Base-by-base conservation (phyloP, 2,329 filamentous ascomycete genomes). In the Colletotrichum navitas region DNA sequence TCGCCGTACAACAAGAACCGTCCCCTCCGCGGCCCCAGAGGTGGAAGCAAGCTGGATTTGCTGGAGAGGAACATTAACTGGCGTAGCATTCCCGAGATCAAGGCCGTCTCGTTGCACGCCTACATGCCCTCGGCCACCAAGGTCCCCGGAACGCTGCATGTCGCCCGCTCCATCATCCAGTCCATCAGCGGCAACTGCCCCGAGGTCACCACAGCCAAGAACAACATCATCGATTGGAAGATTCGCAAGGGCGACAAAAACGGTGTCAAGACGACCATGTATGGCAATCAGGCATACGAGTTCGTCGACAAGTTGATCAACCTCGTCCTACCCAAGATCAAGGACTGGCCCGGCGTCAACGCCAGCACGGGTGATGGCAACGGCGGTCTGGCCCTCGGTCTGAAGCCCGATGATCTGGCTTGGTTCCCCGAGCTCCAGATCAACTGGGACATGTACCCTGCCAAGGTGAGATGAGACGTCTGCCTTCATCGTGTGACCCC, bases 1-100 rank as follows among this genome's bases (percentile, higher is more conserved):
- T 97, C 94, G 10, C 96, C 95, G 2, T 99, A 99, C 84, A 95
- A 95, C 86, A 94, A 94, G 85, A 97, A 97, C 82, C 89, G 96
- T 77, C 92, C 93, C 5, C 89, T 93, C 75, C 91, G 96, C 74
- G 93, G 92, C 1, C 96, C 96, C 6, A 89, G 95, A 78, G 96
- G 96, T 75, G 89, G 90, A 74, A 90, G 93, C 74, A 87, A 89
- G 63, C 84, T 97, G 76, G 87, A 90, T 74, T 84, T 94, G 73
- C 79, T 97, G 67, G 94, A 95, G 83, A 86, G 89, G 72, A 86
- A 93, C 66, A 87, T 95, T 67, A 92, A 88, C 32, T 98, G 94
- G 87, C 89, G 89, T 78, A 97, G 97, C 81, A 88, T 99, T 47
- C 96, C 96, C 51, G 89, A 91, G 79, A 87, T 99, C 73, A 89